These are phyloP conservation scores for Candida endomychidarum DNA, from an alignment of 805 yeast genomes.

Conservation along the genomic window DNA sequence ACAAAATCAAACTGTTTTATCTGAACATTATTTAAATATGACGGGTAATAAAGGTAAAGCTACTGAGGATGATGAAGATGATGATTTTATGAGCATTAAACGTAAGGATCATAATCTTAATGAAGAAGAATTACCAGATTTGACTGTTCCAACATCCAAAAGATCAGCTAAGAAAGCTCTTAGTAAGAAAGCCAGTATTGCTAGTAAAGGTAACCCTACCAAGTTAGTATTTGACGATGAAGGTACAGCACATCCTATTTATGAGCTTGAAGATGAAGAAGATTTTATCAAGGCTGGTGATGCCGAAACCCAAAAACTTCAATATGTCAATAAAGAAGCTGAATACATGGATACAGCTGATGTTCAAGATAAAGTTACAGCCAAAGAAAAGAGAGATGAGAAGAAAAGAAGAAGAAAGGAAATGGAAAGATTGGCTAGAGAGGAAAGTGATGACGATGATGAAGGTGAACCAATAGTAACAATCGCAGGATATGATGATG, in stretches of 20 bases:
- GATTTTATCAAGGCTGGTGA: constrained; percentile 77
- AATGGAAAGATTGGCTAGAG: constrained; percentile 55
- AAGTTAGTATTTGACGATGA: constrained; percentile 91
- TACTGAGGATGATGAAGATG: constrained; percentile 26
- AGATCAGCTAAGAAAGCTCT: constrained; percentile 83
- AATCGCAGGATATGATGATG: constrained; percentile 15
- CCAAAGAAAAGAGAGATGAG: constrained; percentile 75
- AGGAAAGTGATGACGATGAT: constrained; percentile 30
- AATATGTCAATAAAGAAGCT: constrained; percentile 66
- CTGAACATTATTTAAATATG: constrained; percentile 82
- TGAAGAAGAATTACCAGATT: constrained; percentile 64
- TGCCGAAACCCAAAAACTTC: constrained; percentile 64
- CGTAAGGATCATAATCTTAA: constrained; percentile 70
- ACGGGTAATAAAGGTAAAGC: constrained; percentile 45
- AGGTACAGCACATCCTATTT: constrained; percentile 86
- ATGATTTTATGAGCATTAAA: constrained; percentile 79
- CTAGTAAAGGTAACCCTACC: constrained; percentile 65
- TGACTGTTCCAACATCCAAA: constrained; percentile 69
- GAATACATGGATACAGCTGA: constrained; percentile 72
- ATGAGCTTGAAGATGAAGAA: constrained; percentile 87
- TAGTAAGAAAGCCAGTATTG: constrained; percentile 72
- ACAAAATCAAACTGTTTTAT: constrained; percentile 85
- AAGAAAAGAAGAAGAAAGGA: constrained; percentile 90
- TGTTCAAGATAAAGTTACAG: constrained; percentile 71
- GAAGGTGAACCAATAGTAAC: constrained; percentile 20